Base-by-base conservation (phyloP, 2,329 filamentous ascomycete genomes). In the Hypoxylon sp. region DNA sequence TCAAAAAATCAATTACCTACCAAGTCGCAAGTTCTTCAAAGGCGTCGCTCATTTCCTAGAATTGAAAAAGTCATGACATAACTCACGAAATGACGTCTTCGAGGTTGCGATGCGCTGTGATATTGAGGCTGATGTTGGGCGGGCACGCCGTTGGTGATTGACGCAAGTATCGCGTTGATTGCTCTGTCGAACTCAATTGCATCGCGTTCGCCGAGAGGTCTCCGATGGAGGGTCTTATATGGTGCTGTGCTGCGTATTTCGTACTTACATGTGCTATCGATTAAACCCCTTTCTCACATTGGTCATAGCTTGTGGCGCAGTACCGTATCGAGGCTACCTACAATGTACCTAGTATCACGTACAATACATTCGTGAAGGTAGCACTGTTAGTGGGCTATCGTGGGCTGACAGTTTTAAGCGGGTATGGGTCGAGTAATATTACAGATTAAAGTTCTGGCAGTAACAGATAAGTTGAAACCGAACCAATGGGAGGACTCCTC, bases 131-230 rank as follows among this genome's bases (percentile, higher is more conserved):
- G 44, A 62, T 62, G 12, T 36, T 26, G 12, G 36, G 56, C 58
- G 63, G 58, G 49, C 33, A 44, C 49, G 46, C 64, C 58, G 64
- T 54, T 40, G 44, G 44, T 50, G 58, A 32, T 48, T 53, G 32
- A 58, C 28, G 48, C 20, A 54, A 36, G 49, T 55, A 58, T 18
- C 38, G 46, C 26, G 53, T 58, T 65, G 50, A 61, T 67, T 61
- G 26, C 50, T 61, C 12, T 57, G 49, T 60, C 52, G 28, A 24
- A 65, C 38, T 54, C 22, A 30, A 55, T 45, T 30, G 50, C 32
- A 56, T 69, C 67, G 67, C 67, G 60, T 64, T 69, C 64, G 62
- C 67, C 67, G 67, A 64, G 60, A 67, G 64, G 65, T 58, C 65
- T 68, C 65, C 65, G 59, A 66, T 40, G 16, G n/a, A n/a, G n/a